A percentile compares a stretch with the other conserved stretches of the same genome.
phyloP scores from a whole-genome alignment of 768 basidiomycete species.

The Psilocybe cubensis region DNA sequence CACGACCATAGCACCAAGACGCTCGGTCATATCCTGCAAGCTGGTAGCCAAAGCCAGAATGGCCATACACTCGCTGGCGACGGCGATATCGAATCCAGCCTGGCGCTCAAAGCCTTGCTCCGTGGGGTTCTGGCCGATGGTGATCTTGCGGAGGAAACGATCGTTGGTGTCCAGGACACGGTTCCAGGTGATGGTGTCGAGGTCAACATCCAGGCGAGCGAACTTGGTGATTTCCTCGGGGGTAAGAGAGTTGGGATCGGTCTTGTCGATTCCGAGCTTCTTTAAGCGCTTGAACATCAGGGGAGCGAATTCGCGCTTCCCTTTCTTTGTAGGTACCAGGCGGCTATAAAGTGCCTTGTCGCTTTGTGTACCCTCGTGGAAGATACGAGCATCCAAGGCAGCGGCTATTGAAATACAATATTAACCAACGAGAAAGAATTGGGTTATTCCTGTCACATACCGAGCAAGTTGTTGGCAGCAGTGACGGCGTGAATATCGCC shows the following conservation, averaged over 20 bases:
- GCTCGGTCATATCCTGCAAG: constrained; percentile 88
- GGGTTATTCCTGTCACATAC: constrained; percentile 35
- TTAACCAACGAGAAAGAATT: not conserved
- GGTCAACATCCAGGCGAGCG: constrained; percentile 90
- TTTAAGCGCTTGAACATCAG: constrained; percentile 95
- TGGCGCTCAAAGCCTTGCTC: constrained; percentile 89
- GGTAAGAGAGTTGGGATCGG: constrained; percentile 88
- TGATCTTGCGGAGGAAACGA: constrained; percentile 93
- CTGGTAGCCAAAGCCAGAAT: constrained; percentile 91
- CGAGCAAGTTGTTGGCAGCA: constrained; percentile 95
- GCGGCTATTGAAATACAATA: constrained; percentile 61
- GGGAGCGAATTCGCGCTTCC: constrained; percentile 91
- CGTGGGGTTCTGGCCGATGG: constrained; percentile 87
- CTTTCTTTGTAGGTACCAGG: constrained; percentile 91
- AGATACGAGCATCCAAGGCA: constrained; percentile 94
- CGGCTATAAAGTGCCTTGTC: constrained; percentile 96
- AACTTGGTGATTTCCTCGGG: constrained; percentile 91
- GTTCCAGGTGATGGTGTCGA: constrained; percentile 95
- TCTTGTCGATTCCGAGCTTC: constrained; percentile 96
- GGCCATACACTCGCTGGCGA: constrained; percentile 98
- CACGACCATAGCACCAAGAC: constrained; percentile 96
- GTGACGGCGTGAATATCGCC: constrained; percentile 98
- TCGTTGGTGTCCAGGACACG: constrained; percentile 97
- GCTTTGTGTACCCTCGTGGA: constrained; percentile 94
- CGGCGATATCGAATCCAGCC: constrained; percentile 95